These are phyloP conservation scores for Trichoderma virens DNA, from an alignment of 495 filamentous ascomycete genomes.

Conservation along the genomic window DNA sequence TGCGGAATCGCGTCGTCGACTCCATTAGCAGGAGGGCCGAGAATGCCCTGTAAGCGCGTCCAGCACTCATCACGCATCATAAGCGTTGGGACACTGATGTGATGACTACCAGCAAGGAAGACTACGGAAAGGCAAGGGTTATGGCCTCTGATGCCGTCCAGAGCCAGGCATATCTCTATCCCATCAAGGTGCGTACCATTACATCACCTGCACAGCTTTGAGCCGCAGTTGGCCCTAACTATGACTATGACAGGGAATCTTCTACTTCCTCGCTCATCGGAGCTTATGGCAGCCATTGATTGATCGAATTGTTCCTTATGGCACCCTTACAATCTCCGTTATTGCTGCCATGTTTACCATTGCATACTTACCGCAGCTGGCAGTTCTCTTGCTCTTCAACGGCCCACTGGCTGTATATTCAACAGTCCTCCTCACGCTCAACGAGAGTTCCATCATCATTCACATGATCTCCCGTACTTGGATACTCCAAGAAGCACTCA, in stretches of 20 bases:
- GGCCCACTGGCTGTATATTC: slow-evolving; percentile 77
- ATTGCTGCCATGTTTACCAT: slow-evolving; percentile 76
- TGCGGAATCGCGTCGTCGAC: slow-evolving; percentile 19
- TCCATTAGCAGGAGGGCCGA: slow-evolving; percentile 36
- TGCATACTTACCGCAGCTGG: slow-evolving; percentile 84
- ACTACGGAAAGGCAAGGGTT: slow-evolving; percentile 44
- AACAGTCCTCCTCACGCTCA: slow-evolving; percentile 68
- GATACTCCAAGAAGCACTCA: slow-evolving; percentile 66
- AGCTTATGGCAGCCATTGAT: slow-evolving; percentile 60
- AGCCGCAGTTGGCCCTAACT: neutral
- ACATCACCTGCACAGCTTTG: neutral
- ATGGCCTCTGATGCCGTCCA: slow-evolving; percentile 55
- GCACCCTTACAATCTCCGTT: slow-evolving; percentile 59
- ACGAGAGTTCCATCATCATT: slow-evolving; percentile 73
- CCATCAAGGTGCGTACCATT: slow-evolving; percentile 54
- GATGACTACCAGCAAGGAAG: slow-evolving; percentile 38
- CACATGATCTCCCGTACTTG: slow-evolving; percentile 66
- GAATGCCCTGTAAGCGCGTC: slow-evolving; percentile 39
- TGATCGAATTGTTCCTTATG: slow-evolving; percentile 57
- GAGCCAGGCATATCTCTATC: slow-evolving; percentile 78
- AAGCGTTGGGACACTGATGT: neutral
- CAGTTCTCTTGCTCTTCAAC: slow-evolving; percentile 71
- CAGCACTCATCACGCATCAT: neutral
- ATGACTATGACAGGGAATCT: slow-evolving; percentile 43
- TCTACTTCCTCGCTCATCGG: slow-evolving; percentile 67